Base-by-base conservation (phyloP, 1,284 basidiomycete genomes). In the Rhodotorula sp. region DNA sequence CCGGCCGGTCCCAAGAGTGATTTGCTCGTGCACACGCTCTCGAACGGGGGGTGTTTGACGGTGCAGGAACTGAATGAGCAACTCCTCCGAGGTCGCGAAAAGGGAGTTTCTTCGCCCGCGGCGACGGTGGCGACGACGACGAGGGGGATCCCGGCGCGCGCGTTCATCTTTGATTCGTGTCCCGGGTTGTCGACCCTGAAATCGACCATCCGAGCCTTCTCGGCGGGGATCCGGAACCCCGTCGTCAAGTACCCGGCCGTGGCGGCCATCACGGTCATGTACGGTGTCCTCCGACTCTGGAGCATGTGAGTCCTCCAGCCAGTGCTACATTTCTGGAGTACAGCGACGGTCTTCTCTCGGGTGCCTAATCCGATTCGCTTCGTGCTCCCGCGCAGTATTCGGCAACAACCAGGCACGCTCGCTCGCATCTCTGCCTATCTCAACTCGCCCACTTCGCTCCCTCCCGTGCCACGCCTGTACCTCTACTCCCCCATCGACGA, bases 151-250 rank as follows among this genome's bases (percentile, higher is more conserved):
- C 65, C 67, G 5, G 72, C 69, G 2, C 65, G 72, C 8, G 67
- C 72, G 3, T 8, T 76, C 54, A 43, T 76, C 12, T 70, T 74
- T 29, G 75, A 76, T 60, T 74, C 72, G 23, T 74, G 75, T 59
- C 75, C 75, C 1, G 75, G 75, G 16, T 43, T 59, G 10, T 43
- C 58, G 34, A 68, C 57, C 3, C 15, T 74, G 3, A 3, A n/a
- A 5, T 61, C 57, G 15, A 67, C 69, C 31, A 48, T 76, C 21
- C 23, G 58, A 4, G 75, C 75, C 1, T 76, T 76, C 62, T 69
- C 70, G 10, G 72, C 72, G 14, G 70, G 68, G 14, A 58, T 70
- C 23, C 62, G 65, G 34, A 62, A 26, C 29, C 54, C 48, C 20
- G 57, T 58, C 29, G 14, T 68, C 29, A 65, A 63, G n/a, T 15